Evolutionary conservation across 805 yeast genomes (phyloP).

Genomic region (Kazachstania bromeliacearum): DNA sequence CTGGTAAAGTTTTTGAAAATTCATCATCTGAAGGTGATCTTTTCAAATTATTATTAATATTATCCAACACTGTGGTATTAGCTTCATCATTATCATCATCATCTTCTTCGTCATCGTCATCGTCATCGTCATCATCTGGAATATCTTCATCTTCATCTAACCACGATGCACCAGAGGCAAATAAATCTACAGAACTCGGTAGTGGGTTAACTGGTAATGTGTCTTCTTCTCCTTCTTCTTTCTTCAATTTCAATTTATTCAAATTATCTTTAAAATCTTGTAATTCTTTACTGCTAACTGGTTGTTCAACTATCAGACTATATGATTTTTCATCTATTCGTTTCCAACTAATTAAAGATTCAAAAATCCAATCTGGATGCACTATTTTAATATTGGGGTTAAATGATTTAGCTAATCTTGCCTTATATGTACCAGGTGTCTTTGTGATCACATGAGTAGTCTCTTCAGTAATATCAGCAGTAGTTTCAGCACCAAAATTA

Average conservation of each 20-base stretch:
- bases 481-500: slow-evolving; percentile 84
- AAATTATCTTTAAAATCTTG: slow-evolving; percentile 25
- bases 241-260: slow-evolving; percentile 25
- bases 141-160: slow-evolving; percentile 26
- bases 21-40: background rate
- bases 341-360: slow-evolving; percentile 73
- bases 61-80: slow-evolving; percentile 4
- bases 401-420: slow-evolving; percentile 63
- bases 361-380: slow-evolving; percentile 86
- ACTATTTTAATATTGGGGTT: slow-evolving; percentile 64
- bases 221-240: slow-evolving; percentile 20
- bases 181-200: slow-evolving; percentile 10
- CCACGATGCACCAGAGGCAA: slow-evolving; percentile 28
- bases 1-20: background rate
- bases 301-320: slow-evolving; percentile 42
- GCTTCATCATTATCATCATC: slow-evolving; percentile 17
- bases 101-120: slow-evolving; percentile 21
- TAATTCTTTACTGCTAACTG: slow-evolving; percentile 36
- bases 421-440: slow-evolving; percentile 74
- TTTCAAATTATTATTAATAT: slow-evolving; percentile 2
- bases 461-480: slow-evolving; percentile 53
- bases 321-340: slow-evolving; percentile 55
- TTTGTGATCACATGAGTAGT: slow-evolving; percentile 88
- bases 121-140: slow-evolving; percentile 22
- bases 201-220: slow-evolving; percentile 7